Evolutionary conservation across 169 alveolate species (phyloP).

Genomic region (Miamiensis avidus): DNA sequence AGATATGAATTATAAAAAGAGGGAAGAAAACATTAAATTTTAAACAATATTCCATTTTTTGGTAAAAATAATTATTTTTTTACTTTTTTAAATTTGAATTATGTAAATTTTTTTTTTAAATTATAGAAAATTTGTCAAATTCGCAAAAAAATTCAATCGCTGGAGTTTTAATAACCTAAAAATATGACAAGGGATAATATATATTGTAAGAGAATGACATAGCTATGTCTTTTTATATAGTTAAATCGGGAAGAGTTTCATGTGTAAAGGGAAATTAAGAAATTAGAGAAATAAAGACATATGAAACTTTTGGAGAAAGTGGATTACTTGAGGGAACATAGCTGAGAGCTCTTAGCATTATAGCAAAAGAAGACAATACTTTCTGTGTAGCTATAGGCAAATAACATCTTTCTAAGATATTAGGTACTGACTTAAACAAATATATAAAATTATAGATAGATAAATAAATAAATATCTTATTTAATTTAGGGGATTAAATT

Average conservation of each 20-base stretch:
- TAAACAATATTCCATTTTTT: conserved; percentile 19
- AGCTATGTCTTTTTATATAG: neutral
- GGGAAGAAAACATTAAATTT: conserved; percentile 71
- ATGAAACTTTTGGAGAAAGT: neutral
- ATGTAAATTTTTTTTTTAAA: too few relatives aligned
- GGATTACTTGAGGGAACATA: neutral
- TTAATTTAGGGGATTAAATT: neutral
- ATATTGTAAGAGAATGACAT: neutral
- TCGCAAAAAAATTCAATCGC: neutral
- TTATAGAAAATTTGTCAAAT: neutral
- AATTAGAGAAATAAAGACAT: neutral
- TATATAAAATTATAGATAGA: too few relatives aligned
- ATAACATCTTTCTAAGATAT: neutral
- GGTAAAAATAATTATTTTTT: neutral
- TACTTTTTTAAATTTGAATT: too few relatives aligned
- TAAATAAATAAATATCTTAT: too few relatives aligned
- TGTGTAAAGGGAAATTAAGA: neutral
- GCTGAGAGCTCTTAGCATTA: neutral
- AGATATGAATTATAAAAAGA: conserved; percentile 75
- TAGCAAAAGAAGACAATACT: neutral
- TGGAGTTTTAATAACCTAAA: neutral
- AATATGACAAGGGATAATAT: neutral
- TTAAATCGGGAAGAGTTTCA: neutral
- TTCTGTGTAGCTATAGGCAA: neutral
- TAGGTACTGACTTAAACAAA: neutral